These are phyloP conservation scores for Naganishia cerealis DNA, from an alignment of 1,284 basidiomycete species.

Conservation along the genomic window DNA sequence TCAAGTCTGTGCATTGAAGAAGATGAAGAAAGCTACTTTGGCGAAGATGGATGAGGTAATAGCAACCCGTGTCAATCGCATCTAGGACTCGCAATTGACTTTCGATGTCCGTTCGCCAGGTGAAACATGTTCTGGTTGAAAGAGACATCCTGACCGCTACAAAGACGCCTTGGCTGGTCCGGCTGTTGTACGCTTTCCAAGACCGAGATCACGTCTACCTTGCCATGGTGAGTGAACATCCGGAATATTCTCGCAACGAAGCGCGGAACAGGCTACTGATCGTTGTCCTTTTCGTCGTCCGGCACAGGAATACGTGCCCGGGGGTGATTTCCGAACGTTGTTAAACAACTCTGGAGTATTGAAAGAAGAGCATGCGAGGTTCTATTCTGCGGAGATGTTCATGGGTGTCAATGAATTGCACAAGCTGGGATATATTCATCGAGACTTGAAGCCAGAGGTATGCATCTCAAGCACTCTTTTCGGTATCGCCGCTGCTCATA, in stretches of 20 bases:
- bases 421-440: constrained; percentile 93
- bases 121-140: constrained; percentile 92
- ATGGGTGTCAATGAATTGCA: constrained; percentile 85
- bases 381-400: constrained; percentile 97
- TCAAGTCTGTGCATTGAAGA: constrained; percentile 92
- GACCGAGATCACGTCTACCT: constrained; percentile 85
- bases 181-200: constrained; percentile 90
- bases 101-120: constrained; percentile 54
- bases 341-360: constrained; percentile 94
- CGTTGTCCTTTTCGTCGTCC: background rate
- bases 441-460: constrained; percentile 95
- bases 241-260: background rate
- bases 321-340: constrained; percentile 90
- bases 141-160: constrained; percentile 92
- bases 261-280: background rate
- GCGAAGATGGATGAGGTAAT: constrained; percentile 88
- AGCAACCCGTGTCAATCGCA: background rate
- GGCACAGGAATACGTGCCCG: constrained; percentile 81
- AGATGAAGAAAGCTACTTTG: constrained; percentile 87
- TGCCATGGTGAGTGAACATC: constrained; percentile 66
- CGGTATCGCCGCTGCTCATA: constrained; percentile 12
- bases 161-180: constrained; percentile 91
- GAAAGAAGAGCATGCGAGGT: constrained; percentile 89
- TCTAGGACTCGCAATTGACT: background rate
- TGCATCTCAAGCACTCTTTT: constrained; percentile 31